phyloP scores from a whole-genome alignment of 163 green algal species.

The Chlorella variabilis region DNA sequence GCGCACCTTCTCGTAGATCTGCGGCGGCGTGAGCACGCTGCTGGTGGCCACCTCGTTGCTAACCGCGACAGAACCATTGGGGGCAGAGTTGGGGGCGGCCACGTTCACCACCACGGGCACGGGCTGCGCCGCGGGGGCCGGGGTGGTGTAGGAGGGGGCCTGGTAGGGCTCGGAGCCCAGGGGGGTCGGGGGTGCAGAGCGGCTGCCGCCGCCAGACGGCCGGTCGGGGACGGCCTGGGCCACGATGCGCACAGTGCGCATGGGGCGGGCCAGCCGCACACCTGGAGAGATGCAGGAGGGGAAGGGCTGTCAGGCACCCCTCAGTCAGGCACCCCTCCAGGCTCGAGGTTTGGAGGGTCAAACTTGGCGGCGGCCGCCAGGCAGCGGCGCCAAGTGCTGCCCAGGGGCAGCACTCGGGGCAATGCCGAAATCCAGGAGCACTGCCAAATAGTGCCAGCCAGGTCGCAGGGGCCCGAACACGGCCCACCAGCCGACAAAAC shows the following conservation, averaged over 20 bases:
- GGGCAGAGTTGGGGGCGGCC: not conserved
- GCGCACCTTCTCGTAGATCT: slow-evolving; percentile 38
- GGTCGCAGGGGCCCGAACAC: too few species aligned
- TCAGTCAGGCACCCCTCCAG: too few species aligned
- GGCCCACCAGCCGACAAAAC: too few species aligned
- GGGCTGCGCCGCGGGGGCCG: not conserved
- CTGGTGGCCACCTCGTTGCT: slow-evolving; percentile 23
- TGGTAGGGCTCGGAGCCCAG: not conserved
- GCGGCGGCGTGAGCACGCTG: slow-evolving; percentile 11
- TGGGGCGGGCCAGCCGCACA: not conserved
- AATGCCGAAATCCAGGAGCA: too few species aligned
- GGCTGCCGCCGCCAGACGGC: slow-evolving; percentile 4
- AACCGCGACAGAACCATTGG: not conserved
- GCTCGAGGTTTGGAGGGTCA: not conserved
- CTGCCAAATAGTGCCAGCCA: too few species aligned
- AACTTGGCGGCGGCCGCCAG: not conserved
- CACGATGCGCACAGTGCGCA: not conserved
- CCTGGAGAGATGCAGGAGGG: not conserved
- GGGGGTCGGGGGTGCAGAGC: not conserved
- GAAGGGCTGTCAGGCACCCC: not conserved
- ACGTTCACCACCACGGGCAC: not conserved
- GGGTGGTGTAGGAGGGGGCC: not conserved
- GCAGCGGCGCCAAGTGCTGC: too few species aligned
- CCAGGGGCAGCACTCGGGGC: too few species aligned
- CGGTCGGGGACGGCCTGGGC: slow-evolving; percentile 10